Evolutionary conservation across 2,329 filamentous ascomycete species (phyloP).

Genomic region (Neofusicoccum laricinum): DNA sequence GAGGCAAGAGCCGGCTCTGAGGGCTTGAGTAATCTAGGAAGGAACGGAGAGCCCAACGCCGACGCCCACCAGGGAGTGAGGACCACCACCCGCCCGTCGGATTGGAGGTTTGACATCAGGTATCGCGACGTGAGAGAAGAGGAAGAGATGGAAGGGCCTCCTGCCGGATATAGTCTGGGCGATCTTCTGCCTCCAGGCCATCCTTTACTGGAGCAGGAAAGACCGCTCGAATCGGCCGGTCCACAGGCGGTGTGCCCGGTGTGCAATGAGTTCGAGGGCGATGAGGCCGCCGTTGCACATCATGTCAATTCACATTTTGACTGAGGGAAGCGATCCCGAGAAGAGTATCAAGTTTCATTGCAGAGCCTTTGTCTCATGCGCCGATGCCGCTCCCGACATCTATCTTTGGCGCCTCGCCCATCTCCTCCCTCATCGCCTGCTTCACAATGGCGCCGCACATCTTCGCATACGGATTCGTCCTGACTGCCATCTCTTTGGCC

Average conservation of each 20-base stretch:
- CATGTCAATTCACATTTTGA: conserved; percentile 62
- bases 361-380: neutral
- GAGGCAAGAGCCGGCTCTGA: conserved; percentile 26
- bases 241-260: conserved; percentile 56
- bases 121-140: conserved; percentile 16
- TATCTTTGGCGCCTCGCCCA: conserved; percentile 23
- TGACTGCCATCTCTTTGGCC: conserved; percentile 56
- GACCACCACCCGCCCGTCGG: neutral
- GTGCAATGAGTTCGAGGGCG: conserved; percentile 64
- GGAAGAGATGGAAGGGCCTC: conserved; percentile 6
- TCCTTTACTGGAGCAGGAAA: conserved; percentile 21
- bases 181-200: conserved; percentile 11
- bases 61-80: neutral
- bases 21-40: conserved; percentile 23
- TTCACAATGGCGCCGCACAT: conserved; percentile 61
- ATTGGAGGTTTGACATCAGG: conserved; percentile 12
- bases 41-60: conserved; percentile 24
- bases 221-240: conserved; percentile 17
- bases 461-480: conserved; percentile 62
- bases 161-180: conserved; percentile 11
- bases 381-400: conserved; percentile 13
- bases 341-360: neutral
- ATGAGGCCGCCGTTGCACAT: conserved; percentile 64
- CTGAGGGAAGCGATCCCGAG: conserved; percentile 7
- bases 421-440: conserved; percentile 57